Conservation (phyloP, 257 asterid genomes). For the Pogostemon cablin region DNA sequence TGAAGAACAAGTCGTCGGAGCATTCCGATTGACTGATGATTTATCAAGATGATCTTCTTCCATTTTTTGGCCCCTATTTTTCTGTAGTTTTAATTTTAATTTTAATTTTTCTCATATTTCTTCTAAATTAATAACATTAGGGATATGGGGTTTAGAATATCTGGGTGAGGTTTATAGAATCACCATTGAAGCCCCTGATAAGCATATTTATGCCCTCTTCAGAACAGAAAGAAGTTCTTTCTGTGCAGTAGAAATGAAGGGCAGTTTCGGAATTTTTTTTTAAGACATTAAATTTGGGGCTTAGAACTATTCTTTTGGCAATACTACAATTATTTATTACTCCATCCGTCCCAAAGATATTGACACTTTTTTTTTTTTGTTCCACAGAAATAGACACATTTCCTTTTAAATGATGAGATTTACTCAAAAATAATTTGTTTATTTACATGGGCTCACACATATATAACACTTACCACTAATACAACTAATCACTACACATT, state of each 20-base stretch:
- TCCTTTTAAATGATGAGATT: too few species aligned
- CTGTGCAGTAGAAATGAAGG: constrained; percentile 4
- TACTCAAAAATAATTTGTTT: too few species aligned
- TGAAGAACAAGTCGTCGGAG: constrained; percentile 53
- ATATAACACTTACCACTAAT: too few species aligned
- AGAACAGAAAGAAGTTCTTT: constrained; percentile 19
- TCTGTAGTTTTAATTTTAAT: background rate
- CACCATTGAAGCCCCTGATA: constrained; percentile 37
- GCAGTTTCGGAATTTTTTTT: background rate
- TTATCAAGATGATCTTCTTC: constrained; percentile 12
- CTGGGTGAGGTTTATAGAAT: constrained; percentile 30
- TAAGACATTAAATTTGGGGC: background rate
- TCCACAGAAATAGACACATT: too few species aligned
- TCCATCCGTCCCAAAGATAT: too few species aligned
- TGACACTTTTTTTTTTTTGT: background rate
- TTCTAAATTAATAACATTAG: constrained; percentile 17
- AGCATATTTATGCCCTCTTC: constrained; percentile 17
- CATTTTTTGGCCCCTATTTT: background rate
- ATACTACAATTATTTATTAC: background rate
- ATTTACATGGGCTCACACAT: too few species aligned
- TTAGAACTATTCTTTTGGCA: constrained; percentile 24
- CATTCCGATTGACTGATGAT: constrained; percentile 29
- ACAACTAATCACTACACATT: too few species aligned
- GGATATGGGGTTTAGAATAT: constrained; percentile 33
- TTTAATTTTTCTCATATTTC: background rate